Evolutionary conservation across 2,329 filamentous ascomycete genomes (phyloP).

Genomic region (Talaromyces sp.): DNA sequence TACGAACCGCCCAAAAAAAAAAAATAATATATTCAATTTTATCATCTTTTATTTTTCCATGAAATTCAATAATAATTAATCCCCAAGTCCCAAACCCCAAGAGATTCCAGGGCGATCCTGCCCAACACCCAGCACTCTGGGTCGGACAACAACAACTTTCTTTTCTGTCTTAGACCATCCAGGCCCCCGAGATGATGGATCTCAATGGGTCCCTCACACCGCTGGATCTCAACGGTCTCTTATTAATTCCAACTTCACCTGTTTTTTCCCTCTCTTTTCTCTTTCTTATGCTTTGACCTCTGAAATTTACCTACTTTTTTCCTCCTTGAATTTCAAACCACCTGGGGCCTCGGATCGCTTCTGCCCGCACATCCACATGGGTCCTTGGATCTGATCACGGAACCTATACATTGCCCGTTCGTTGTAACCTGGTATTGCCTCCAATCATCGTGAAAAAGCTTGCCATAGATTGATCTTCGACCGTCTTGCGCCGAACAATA

Average conservation of each 20-base stretch:
- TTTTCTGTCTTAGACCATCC: slow-evolving; percentile 17
- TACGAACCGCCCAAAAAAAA: no score
- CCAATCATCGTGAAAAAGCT: not conserved
- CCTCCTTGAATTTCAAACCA: not conserved
- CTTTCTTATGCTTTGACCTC: not conserved
- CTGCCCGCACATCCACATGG: slow-evolving; percentile 16
- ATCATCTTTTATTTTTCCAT: no score
- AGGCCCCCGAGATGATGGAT: slow-evolving; percentile 24
- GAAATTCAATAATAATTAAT: not conserved
- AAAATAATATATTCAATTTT: no score
- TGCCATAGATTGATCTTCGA: not conserved
- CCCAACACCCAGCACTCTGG: slow-evolving; percentile 27
- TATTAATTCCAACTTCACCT: slow-evolving; percentile 18
- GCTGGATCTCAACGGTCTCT: slow-evolving; percentile 26
- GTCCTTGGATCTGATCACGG: slow-evolving; percentile 12
- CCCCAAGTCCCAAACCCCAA: not conserved
- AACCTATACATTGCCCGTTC: not conserved
- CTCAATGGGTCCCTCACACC: slow-evolving; percentile 21
- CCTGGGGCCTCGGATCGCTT: slow-evolving; percentile 16
- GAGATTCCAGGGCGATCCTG: slow-evolving; percentile 13
- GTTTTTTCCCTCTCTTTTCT: slow-evolving; percentile 2
- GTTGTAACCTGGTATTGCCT: not conserved
- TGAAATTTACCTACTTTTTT: not conserved
- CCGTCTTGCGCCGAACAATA: slow-evolving; percentile 1
- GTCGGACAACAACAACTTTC: slow-evolving; percentile 29